These are phyloP conservation scores for Penicillium coprophilum DNA, from an alignment of 495 filamentous ascomycete species.

Conservation along the genomic window DNA sequence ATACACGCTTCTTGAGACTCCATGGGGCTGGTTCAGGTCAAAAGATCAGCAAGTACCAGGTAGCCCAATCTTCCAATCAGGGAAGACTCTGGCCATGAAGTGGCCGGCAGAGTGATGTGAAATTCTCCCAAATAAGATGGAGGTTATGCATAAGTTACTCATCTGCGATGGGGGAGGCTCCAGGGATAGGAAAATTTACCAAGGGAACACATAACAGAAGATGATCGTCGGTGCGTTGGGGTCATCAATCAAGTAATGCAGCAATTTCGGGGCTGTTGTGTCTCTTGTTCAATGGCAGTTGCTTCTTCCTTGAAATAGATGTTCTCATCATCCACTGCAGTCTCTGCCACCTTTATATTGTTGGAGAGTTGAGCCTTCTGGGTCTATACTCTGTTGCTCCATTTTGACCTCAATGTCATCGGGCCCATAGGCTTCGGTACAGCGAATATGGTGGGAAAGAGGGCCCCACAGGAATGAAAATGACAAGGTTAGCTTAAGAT, in stretches of 20 bases:
- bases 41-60: constrained; percentile 51
- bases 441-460: neutral
- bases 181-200: constrained; percentile 29
- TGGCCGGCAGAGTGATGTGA: constrained; percentile 55
- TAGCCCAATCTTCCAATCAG: constrained; percentile 43
- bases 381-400: neutral
- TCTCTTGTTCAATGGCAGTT: constrained; percentile 30
- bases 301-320: constrained; percentile 21
- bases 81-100: constrained; percentile 52
- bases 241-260: constrained; percentile 53
- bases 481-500: no score
- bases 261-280: constrained; percentile 49
- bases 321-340: constrained; percentile 24
- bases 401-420: neutral
- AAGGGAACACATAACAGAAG: constrained; percentile 44
- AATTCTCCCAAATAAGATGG: constrained; percentile 59
- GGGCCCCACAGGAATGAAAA: no score
- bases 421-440: neutral
- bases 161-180: constrained; percentile 54
- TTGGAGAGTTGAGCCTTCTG: neutral
- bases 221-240: constrained; percentile 52
- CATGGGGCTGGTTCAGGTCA: constrained; percentile 55
- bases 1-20: constrained; percentile 58
- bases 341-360: constrained; percentile 7
- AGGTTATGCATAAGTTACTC: constrained; percentile 55